Evolutionary conservation across 192 early-diverging fungal genomes (phyloP).

Genomic region (Polychytrium aggregatum): DNA sequence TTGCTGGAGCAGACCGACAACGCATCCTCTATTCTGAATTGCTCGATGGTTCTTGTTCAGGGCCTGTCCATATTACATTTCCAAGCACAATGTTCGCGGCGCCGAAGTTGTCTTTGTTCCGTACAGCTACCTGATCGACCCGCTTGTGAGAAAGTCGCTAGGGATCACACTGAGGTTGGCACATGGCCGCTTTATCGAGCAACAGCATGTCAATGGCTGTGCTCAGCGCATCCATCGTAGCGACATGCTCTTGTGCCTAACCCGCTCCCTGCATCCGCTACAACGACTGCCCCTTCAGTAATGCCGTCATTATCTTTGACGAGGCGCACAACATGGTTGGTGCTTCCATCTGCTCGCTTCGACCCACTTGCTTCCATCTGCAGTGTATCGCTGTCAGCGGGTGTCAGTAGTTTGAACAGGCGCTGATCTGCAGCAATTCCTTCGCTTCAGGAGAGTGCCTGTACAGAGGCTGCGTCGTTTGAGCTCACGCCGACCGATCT

Average conservation of each 20-base stretch:
- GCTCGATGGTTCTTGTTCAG: slow-evolving; percentile 3
- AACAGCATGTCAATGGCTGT: too few species aligned
- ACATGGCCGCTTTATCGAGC: neutral
- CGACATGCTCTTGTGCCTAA: too few species aligned
- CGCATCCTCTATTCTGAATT: too few species aligned
- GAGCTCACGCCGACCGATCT: slow-evolving; percentile 20
- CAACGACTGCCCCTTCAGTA: slow-evolving; percentile 5
- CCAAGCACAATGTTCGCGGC: slow-evolving; percentile 16
- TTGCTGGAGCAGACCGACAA: too few species aligned
- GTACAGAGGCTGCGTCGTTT: slow-evolving; percentile 33
- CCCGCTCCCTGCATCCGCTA: too few species aligned
- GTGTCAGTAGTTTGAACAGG: too few species aligned
- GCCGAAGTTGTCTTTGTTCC: slow-evolving; percentile 54
- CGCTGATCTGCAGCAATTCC: too few species aligned
- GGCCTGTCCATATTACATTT: slow-evolving; percentile 50
- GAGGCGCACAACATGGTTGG: too few species aligned
- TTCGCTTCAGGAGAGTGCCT: slow-evolving; percentile 17
- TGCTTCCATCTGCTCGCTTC: too few species aligned
- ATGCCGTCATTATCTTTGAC: slow-evolving; percentile 51
- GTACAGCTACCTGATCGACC: slow-evolving; percentile 54
- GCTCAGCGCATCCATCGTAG: too few species aligned
- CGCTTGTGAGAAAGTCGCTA: slow-evolving; percentile 35
- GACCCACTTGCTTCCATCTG: too few species aligned
- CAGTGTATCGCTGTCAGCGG: too few species aligned
- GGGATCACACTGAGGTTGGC: slow-evolving; percentile 31